Conservation (phyloP, 352 stramenopile genomes). For the Hyaloperonospora brassicae region DNA sequence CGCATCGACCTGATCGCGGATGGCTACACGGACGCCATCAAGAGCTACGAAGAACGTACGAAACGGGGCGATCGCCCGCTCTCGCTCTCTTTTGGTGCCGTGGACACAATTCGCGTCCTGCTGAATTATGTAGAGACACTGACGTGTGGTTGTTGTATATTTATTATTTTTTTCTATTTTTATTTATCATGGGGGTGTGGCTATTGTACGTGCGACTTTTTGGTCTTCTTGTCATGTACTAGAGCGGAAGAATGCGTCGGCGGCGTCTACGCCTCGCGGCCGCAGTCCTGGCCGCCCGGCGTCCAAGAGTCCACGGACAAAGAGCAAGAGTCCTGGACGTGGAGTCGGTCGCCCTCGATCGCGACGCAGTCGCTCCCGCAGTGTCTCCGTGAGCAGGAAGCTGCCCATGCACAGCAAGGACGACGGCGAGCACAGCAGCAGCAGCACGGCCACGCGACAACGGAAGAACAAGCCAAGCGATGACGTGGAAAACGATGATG, state of each 20-base stretch:
- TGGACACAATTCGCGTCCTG: not conserved
- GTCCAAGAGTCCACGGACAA: slow-evolving; percentile 22
- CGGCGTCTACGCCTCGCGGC: slow-evolving; percentile 25
- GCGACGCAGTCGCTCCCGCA: slow-evolving; percentile 51
- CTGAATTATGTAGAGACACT: not conserved
- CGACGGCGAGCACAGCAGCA: slow-evolving; percentile 9
- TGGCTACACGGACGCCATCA: slow-evolving; percentile 64
- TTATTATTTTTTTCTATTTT: slow-evolving; percentile 2
- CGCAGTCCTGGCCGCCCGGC: slow-evolving; percentile 36
- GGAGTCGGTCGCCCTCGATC: slow-evolving; percentile 26
- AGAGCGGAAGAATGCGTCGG: slow-evolving; percentile 53
- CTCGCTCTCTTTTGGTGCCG: too few relatives aligned
- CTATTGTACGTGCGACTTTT: too few relatives aligned
- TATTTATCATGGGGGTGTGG: not conserved
- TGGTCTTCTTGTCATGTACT: not conserved
- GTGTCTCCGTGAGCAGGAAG: slow-evolving; percentile 43
- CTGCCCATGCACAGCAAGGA: slow-evolving; percentile 19
- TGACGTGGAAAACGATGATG: slow-evolving; percentile 16
- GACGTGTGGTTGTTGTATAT: not conserved
- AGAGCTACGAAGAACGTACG: slow-evolving; percentile 57
- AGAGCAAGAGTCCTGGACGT: slow-evolving; percentile 36
- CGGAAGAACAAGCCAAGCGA: slow-evolving; percentile 16
- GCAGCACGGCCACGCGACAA: slow-evolving; percentile 10
- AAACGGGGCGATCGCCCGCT: not conserved
- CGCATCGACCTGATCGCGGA: slow-evolving; percentile 74